Conservation (phyloP, 768 basidiomycete species). For the Tricholoma bakamatsutake region DNA sequence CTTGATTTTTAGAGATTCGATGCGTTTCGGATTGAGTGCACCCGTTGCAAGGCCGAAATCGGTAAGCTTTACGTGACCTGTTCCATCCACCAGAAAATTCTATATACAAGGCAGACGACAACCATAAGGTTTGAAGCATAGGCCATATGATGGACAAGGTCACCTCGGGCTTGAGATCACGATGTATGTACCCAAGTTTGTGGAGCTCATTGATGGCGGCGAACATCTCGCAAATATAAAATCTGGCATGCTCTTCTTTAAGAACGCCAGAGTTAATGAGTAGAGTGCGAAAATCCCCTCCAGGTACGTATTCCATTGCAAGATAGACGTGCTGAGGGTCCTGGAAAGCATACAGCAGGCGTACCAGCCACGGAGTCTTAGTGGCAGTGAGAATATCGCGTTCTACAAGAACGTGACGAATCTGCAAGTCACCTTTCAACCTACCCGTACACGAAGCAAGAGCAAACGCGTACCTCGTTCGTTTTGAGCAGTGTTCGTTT, state of each 20-base stretch:
- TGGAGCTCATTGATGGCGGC: constrained; percentile 89
- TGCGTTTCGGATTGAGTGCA: constrained; percentile 88
- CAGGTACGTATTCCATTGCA: constrained; percentile 99
- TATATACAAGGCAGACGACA: constrained; percentile 19
- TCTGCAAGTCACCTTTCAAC: constrained; percentile 36
- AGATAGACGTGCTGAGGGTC: constrained; percentile 88
- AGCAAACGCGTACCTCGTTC: constrained; percentile 72
- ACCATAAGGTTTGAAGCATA: not conserved
- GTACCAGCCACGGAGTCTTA: constrained; percentile 95
- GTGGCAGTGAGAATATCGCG: constrained; percentile 97
- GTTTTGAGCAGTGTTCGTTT: constrained; percentile 95
- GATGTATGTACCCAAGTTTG: constrained; percentile 96
- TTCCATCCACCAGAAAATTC: constrained; percentile 96
- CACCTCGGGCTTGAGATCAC: constrained; percentile 97
- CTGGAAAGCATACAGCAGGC: constrained; percentile 94
- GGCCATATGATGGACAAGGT: constrained; percentile 10
- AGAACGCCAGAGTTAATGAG: constrained; percentile 97
- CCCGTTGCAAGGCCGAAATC: constrained; percentile 98
- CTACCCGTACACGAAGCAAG: not conserved
- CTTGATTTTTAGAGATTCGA: constrained; percentile 92
- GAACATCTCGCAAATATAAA: constrained; percentile 99
- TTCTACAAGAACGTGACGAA: constrained; percentile 97
- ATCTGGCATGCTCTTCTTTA: constrained; percentile 94
- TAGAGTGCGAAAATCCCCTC: constrained; percentile 96
- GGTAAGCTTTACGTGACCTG: constrained; percentile 95